Conservation (phyloP, 495 filamentous ascomycete species). For the Penicillium riverlandense region DNA sequence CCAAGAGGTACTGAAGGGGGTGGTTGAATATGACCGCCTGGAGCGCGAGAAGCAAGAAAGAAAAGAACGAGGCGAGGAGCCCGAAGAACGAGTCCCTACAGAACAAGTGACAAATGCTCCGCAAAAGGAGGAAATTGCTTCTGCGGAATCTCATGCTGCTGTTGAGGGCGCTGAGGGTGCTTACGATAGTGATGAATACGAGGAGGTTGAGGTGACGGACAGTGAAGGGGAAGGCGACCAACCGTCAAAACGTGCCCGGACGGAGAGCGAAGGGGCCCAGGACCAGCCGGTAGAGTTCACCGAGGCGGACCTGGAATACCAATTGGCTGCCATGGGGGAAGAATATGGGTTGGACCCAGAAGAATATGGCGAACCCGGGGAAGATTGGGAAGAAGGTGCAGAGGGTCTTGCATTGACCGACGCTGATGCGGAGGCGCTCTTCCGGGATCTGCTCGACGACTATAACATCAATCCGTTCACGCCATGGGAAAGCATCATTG, state of each 20-base stretch:
- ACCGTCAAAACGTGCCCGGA: conserved; percentile 59
- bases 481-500: conserved; percentile 83
- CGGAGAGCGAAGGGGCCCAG: conserved; percentile 46
- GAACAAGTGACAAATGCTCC: neutral
- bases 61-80: conserved; percentile 30
- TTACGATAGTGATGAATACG: conserved; percentile 63
- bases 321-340: conserved; percentile 79
- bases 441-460: conserved; percentile 81
- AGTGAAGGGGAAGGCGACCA: conserved; percentile 49
- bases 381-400: conserved; percentile 63
- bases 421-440: conserved; percentile 62
- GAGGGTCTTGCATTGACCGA: conserved; percentile 61
- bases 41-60: conserved; percentile 45
- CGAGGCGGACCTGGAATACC: conserved; percentile 91
- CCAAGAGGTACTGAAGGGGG: conserved; percentile 69
- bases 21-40: conserved; percentile 60
- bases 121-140: conserved; percentile 1
- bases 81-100: conserved; percentile 12
- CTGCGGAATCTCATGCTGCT: conserved; percentile 1
- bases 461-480: conserved; percentile 76
- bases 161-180: conserved; percentile 10
- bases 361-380: conserved; percentile 61
- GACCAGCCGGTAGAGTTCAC: conserved; percentile 75
- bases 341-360: conserved; percentile 65
- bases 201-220: conserved; percentile 84